phyloP scores from a whole-genome alignment of 306 rosid species.

The Malus fusca region DNA sequence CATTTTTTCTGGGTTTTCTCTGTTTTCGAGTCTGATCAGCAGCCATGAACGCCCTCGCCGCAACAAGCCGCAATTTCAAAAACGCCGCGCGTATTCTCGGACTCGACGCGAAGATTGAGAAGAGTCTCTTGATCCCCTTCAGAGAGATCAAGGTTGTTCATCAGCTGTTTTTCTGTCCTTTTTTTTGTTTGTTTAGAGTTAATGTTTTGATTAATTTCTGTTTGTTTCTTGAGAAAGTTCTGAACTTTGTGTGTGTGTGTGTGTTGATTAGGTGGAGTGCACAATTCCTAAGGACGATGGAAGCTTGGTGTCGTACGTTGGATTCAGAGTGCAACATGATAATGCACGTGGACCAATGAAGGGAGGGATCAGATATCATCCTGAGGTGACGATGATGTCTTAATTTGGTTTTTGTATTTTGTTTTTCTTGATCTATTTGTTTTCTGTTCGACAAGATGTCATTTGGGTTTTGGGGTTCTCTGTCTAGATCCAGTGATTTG shows the following conservation, averaged over 20 bases:
- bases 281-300: constrained; percentile 74
- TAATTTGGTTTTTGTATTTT: neutral
- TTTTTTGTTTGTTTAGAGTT: neutral
- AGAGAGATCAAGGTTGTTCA: constrained; percentile 52
- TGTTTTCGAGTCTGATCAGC: neutral
- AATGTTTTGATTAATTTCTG: neutral
- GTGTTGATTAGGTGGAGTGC: constrained; percentile 50
- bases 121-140: constrained; percentile 52
- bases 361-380: constrained; percentile 67
- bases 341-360: constrained; percentile 79
- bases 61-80: constrained; percentile 55
- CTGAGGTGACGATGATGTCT: constrained; percentile 34
- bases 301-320: constrained; percentile 46
- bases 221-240: constrained; percentile 8
- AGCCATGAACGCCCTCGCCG: constrained; percentile 63
- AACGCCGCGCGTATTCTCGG: constrained; percentile 48
- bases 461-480: neutral
- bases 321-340: constrained; percentile 63
- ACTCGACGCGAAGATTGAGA: constrained; percentile 53
- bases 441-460: neutral
- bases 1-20: neutral
- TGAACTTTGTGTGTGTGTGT: neutral
- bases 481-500: neutral
- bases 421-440: neutral
- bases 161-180: neutral